These are phyloP conservation scores for Skeletonema grethae DNA, from an alignment of 108 stramenopile genomes.

Conservation along the genomic window DNA sequence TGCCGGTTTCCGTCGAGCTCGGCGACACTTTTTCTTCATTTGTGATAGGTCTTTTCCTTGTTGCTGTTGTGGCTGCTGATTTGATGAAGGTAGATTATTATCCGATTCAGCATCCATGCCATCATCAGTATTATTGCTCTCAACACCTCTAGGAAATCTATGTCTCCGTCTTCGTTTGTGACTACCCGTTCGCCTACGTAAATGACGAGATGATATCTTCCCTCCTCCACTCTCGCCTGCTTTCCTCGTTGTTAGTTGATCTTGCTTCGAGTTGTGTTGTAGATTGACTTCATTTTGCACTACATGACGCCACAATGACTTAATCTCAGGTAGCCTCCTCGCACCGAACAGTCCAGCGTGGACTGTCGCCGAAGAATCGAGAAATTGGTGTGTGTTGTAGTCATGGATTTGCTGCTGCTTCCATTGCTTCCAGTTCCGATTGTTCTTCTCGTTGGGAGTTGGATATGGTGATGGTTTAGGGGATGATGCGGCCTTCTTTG, in stretches of 20 bases:
- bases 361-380: conserved; percentile 71
- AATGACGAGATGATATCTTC: conserved; percentile 74
- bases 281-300: conserved; percentile 6
- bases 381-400: conserved; percentile 56
- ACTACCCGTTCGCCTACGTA: conserved; percentile 75
- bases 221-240: conserved; percentile 59
- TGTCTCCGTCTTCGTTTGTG: conserved; percentile 54
- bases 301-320: conserved; percentile 44
- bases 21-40: conserved; percentile 26
- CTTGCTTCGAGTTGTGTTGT: background rate
- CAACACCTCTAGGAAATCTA: conserved; percentile 49
- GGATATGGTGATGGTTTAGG: background rate
- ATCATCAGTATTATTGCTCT: conserved; percentile 14
- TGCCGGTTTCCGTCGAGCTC: conserved; percentile 43
- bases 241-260: background rate
- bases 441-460: conserved; percentile 8
- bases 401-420: conserved; percentile 23
- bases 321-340: conserved; percentile 71
- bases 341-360: conserved; percentile 67
- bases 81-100: background rate
- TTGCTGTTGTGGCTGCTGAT: background rate
- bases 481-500: background rate
- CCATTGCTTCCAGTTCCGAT: conserved; percentile 21
- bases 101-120: background rate
- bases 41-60: conserved; percentile 1